Evolutionary conservation across 345 rosid genomes (phyloP), one percentile per base, ranked within the genome.

Genomic region (Hevea brasiliensis): DNA sequence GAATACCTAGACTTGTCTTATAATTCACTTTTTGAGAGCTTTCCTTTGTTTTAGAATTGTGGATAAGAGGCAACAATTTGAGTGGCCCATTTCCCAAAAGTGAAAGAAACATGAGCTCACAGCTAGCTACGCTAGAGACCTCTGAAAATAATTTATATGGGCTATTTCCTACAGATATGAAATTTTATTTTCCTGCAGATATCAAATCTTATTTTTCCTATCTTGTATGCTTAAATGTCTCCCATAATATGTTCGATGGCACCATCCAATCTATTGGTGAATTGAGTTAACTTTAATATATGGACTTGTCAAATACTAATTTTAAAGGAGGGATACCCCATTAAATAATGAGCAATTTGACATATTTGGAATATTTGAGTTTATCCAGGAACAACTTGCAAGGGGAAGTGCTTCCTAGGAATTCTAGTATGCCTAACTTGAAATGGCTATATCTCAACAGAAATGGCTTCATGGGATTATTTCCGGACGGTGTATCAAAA

Each of bases 1-100:
- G 32, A 32, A 4, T 32, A 7, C 50, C 71, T 77, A 26, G 68
- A 77, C 67, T 45, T 72, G n/a, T 67, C 73, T 47, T 2, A 42
- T 23, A 58, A 50, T 10, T 26, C 44, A 4, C 61, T 65, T 1
- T 26, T 32, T n/a, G 70, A 59, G 32, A 12, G 17, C 40, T 37
- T 72, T 26, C 75, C 76, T 51, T 41, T 45, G 37, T 77, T 42
- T 47, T 42, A 60, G 58, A 50, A 27, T 44, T 72, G 41, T 7
- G 41, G 76, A 23, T 77, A n/a, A 1, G 68, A 17, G 69, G 64
- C 41, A 72, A 67, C 29, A 60, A 54, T 2, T 67, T 77, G 58
- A 72, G n/a, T 8, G 73, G 76, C 10, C 21, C 65, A n/a, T 71
- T 58, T 41, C 71, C 67, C 4, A 24, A n/a, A 61, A 42, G 6